Conservation (phyloP, 176 grass and related monocot species). For the Cenchrus americanus region DNA sequence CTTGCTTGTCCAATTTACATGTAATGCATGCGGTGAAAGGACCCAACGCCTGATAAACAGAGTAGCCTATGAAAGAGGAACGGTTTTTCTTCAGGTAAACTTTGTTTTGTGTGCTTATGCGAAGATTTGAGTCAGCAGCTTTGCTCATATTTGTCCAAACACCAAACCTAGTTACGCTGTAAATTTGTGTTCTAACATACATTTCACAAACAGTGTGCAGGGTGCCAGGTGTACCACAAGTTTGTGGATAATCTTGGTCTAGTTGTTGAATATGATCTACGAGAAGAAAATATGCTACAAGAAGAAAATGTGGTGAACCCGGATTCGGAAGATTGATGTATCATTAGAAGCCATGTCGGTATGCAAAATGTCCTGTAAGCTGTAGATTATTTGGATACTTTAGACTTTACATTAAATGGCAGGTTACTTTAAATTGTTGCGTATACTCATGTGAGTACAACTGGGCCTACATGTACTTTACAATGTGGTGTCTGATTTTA, state of each 20-base stretch:
- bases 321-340: conserved; percentile 47
- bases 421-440: conserved; percentile 9
- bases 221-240: conserved; percentile 90
- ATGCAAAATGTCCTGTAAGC: conserved; percentile 35
- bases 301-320: conserved; percentile 48
- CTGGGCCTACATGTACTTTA: conserved; percentile 10
- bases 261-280: conserved; percentile 87
- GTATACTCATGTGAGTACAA: conserved; percentile 13
- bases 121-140: conserved; percentile 12
- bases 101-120: conserved; percentile 19
- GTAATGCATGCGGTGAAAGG: conserved; percentile 81
- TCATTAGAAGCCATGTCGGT: conserved; percentile 18
- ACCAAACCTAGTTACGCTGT: neutral
- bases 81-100: conserved; percentile 87
- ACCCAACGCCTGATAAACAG: conserved; percentile 81
- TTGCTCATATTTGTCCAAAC: conserved; percentile 32
- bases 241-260: conserved; percentile 97
- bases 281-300: conserved; percentile 50
- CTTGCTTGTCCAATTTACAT: conserved; percentile 93
- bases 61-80: conserved; percentile 87
- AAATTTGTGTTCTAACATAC: conserved; percentile 33
- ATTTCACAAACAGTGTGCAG: conserved; percentile 63
- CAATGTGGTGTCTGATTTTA: neutral
- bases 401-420: conserved; percentile 30
- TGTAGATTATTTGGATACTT: conserved; percentile 19